Conservation (phyloP, 805 yeast genomes). For the Saccharomycopsis malanga region DNA sequence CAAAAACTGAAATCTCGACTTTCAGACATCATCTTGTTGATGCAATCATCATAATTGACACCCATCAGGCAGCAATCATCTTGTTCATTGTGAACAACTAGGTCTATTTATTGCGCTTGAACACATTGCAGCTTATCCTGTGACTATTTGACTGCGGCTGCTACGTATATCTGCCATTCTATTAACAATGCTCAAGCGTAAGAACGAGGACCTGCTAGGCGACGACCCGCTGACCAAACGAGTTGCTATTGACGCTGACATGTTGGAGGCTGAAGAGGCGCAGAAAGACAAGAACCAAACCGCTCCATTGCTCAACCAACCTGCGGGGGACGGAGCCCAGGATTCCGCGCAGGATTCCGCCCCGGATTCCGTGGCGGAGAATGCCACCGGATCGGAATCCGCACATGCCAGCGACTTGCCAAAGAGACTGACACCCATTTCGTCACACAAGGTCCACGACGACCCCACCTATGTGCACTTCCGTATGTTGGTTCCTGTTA, state of each 20-base stretch:
- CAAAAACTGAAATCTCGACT: too few species aligned
- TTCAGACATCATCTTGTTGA: too few species aligned
- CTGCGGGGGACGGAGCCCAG: background rate
- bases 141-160: too few species aligned
- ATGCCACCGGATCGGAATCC: constrained; percentile 13
- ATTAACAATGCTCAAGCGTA: constrained; percentile 47
- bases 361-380: constrained; percentile 2
- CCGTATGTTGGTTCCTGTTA: constrained; percentile 68
- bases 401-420: constrained; percentile 17
- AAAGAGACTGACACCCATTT: constrained; percentile 29
- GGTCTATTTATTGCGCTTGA: too few species aligned
- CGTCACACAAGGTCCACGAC: constrained; percentile 33
- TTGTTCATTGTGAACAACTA: too few species aligned
- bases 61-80: too few species aligned
- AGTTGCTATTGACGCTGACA: constrained; percentile 64
- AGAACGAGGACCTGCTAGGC: constrained; percentile 50
- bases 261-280: constrained; percentile 37
- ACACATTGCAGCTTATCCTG: too few species aligned
- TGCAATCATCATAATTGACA: too few species aligned
- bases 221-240: constrained; percentile 51
- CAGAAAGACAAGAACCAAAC: constrained; percentile 37
- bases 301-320: constrained; percentile 31
- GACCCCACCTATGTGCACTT: constrained; percentile 60
- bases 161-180: background rate
- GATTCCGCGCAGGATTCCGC: background rate